Evolutionary conservation across 2,329 filamentous ascomycete species (phyloP).

Genomic region (Trichoderma sp.): DNA sequence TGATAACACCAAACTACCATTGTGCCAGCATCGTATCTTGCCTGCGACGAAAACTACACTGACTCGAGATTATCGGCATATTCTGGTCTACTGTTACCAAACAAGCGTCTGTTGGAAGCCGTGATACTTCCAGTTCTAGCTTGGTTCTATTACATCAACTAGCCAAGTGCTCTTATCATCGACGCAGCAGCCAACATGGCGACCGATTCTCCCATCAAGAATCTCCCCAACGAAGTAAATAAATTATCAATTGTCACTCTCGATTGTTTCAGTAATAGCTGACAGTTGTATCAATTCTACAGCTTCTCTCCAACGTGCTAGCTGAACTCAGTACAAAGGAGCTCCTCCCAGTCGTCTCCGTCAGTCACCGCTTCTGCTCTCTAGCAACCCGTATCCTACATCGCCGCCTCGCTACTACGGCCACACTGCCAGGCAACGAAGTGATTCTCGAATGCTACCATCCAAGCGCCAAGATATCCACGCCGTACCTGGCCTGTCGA

Average conservation of each 20-base stretch:
- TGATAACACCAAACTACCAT: background rate
- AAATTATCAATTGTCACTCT: background rate
- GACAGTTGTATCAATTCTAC: background rate
- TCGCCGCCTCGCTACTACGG: constrained; percentile 52
- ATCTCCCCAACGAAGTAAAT: constrained; percentile 9
- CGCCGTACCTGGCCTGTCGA: constrained; percentile 65
- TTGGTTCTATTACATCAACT: background rate
- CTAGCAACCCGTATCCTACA: constrained; percentile 63
- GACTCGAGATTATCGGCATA: background rate
- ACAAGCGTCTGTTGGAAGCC: background rate
- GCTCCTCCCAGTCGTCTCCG: constrained; percentile 55
- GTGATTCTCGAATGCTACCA: constrained; percentile 78
- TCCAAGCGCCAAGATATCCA: constrained; percentile 64
- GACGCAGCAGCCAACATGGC: background rate
- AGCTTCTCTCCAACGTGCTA: constrained; percentile 53
- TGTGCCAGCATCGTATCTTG: background rate
- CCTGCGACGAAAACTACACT: background rate
- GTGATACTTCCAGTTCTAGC: background rate
- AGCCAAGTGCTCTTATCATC: background rate
- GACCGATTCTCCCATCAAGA: background rate
- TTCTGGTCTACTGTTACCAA: too few species aligned
- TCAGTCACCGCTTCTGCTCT: constrained; percentile 62
- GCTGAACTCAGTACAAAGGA: constrained; percentile 45
- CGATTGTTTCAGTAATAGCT: background rate
- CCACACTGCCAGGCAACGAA: constrained; percentile 43